Evolutionary conservation across 108 stramenopile species (phyloP).

Genomic region (Thalassiosira profunda): DNA sequence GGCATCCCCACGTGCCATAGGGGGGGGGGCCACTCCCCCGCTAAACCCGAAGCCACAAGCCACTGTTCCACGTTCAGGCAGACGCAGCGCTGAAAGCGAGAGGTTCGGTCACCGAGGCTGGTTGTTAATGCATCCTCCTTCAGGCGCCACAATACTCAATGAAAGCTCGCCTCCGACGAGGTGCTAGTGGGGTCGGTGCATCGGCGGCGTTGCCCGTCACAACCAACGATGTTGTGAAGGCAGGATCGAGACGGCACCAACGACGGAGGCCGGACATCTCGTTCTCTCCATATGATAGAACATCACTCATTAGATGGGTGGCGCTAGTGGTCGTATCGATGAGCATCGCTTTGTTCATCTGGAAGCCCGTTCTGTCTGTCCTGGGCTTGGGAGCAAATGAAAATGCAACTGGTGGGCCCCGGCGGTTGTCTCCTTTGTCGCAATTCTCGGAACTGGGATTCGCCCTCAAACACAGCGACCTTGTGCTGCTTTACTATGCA

Average conservation of each 20-base stretch:
- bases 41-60: no score
- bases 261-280: neutral
- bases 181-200: neutral
- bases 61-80: no score
- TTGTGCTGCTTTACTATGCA: constrained; percentile 74
- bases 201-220: neutral
- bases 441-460: constrained; percentile 56
- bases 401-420: no score
- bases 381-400: neutral
- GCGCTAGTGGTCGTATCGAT: neutral
- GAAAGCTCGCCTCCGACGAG: neutral
- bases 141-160: no score
- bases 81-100: no score
- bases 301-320: neutral
- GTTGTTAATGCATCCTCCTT: no score
- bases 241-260: neutral
- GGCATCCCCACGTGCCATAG: no score
- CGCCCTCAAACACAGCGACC: constrained; percentile 58
- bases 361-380: neutral
- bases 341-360: neutral
- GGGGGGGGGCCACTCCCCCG: no score
- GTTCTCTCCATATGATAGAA: neutral
- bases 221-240: neutral
- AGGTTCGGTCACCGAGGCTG: no score
- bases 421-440: constrained; percentile 46